These are phyloP conservation scores for Fraxinus platypoda DNA, from an alignment of 305 asterid genomes.

Conservation along the genomic window DNA sequence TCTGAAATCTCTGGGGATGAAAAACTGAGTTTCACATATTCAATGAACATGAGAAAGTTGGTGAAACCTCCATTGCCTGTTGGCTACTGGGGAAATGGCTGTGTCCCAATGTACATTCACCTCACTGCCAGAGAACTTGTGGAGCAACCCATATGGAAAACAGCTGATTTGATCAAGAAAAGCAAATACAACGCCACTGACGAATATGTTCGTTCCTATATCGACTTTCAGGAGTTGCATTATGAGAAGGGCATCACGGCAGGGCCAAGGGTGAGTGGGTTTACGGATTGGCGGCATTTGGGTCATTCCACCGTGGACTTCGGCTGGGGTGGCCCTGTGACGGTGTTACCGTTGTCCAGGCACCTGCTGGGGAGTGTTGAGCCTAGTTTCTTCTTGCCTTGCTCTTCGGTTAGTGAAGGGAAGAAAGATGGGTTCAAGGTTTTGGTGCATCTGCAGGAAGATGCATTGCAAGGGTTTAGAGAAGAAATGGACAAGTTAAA, in stretches of 20 bases:
- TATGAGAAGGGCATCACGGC: slow-evolving; percentile 57
- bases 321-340: slow-evolving; percentile 81
- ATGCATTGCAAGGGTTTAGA: slow-evolving; percentile 38
- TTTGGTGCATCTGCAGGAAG: slow-evolving; percentile 60
- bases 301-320: slow-evolving; percentile 82
- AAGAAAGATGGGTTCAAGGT: slow-evolving; percentile 47
- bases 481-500: slow-evolving; percentile 39
- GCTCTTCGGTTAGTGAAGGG: slow-evolving; percentile 35
- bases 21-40: slow-evolving; percentile 60
- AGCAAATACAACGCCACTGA: slow-evolving; percentile 54
- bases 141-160: slow-evolving; percentile 58
- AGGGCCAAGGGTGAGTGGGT: slow-evolving; percentile 66
- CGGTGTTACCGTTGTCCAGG: slow-evolving; percentile 62
- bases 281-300: slow-evolving; percentile 89
- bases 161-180: slow-evolving; percentile 51
- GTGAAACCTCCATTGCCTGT: slow-evolving; percentile 59
- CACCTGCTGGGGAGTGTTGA: slow-evolving; percentile 64
- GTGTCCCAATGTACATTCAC: slow-evolving; percentile 76
- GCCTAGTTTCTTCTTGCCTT: slow-evolving; percentile 71
- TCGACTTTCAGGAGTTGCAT: slow-evolving; percentile 74
- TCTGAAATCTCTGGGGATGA: slow-evolving; percentile 37
- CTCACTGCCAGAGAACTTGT: slow-evolving; percentile 49
- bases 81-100: slow-evolving; percentile 88
- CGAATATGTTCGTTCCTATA: slow-evolving; percentile 54
- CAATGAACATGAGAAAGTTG: slow-evolving; percentile 57